Conservation (phyloP, 345 rosid species). For the Euclidium syriacum region DNA sequence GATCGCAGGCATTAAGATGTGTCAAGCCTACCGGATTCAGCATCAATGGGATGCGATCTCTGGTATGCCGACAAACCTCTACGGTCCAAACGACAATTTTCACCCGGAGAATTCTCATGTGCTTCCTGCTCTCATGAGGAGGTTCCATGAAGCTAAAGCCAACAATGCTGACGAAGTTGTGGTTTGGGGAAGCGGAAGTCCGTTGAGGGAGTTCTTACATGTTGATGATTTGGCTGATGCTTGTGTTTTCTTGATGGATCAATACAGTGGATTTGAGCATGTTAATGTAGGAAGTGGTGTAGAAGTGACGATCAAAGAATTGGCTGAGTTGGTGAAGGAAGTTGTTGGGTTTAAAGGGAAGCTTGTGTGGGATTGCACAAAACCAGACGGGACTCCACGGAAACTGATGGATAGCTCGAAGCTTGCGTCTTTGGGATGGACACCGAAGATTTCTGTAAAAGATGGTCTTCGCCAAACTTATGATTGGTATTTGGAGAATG, state of each 20-base stretch:
- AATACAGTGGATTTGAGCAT: slow-evolving; percentile 71
- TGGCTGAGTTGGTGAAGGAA: slow-evolving; percentile 90
- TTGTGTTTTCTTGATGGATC: slow-evolving; percentile 73
- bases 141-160: slow-evolving; percentile 83
- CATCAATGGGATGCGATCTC: slow-evolving; percentile 78
- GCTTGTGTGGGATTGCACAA: slow-evolving; percentile 77
- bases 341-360: slow-evolving; percentile 82
- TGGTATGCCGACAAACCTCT: slow-evolving; percentile 90
- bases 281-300: slow-evolving; percentile 88
- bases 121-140: slow-evolving; percentile 82
- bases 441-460: slow-evolving; percentile 55
- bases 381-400: slow-evolving; percentile 94
- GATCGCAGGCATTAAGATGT: slow-evolving; percentile 92
- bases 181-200: slow-evolving; percentile 95
- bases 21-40: slow-evolving; percentile 86
- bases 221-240: slow-evolving; percentile 97
- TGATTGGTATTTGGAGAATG: slow-evolving; percentile 82
- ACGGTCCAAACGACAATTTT: slow-evolving; percentile 85
- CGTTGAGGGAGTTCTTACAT: slow-evolving; percentile 90
- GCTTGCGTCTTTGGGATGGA: slow-evolving; percentile 77
- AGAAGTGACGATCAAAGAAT: slow-evolving; percentile 83
- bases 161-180: slow-evolving; percentile 72
- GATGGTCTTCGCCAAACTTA: slow-evolving; percentile 86
- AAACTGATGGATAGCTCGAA: slow-evolving; percentile 93
- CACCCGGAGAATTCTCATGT: slow-evolving; percentile 95